These are phyloP conservation scores for Purpureocillium takamizusanense DNA, from an alignment of 2,329 filamentous ascomycete genomes.

Conservation along the genomic window DNA sequence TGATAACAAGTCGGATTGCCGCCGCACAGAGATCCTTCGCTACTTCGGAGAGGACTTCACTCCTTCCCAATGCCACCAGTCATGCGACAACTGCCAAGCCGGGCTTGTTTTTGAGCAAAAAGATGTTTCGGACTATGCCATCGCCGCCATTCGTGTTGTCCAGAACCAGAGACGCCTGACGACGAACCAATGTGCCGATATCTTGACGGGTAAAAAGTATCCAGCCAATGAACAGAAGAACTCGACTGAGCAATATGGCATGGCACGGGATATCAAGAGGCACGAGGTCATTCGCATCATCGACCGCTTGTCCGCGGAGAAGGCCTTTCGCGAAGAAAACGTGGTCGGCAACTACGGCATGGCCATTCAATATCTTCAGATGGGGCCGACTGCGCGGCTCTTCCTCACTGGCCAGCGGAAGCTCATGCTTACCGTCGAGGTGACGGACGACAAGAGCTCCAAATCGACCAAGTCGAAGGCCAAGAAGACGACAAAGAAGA, in stretches of 20 bases:
- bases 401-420: constrained; percentile 36
- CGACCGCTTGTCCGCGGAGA: constrained; percentile 63
- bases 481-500: constrained; percentile 28
- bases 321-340: constrained; percentile 64
- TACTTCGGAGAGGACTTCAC: constrained; percentile 89
- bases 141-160: constrained; percentile 62
- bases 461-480: constrained; percentile 20
- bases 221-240: constrained; percentile 44
- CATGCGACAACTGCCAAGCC: constrained; percentile 85
- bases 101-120: constrained; percentile 59
- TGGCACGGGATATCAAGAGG: constrained; percentile 60
- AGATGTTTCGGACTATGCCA: constrained; percentile 71
- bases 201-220: constrained; percentile 63
- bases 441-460: constrained; percentile 17
- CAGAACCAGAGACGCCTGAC: constrained; percentile 55
- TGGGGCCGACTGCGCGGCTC: constrained; percentile 29
- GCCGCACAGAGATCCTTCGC: constrained; percentile 77
- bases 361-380: constrained; percentile 61
- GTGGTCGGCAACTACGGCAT: constrained; percentile 45
- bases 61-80: constrained; percentile 58
- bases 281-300: constrained; percentile 80
- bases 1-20: constrained; percentile 81
- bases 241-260: constrained; percentile 55
- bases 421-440: constrained; percentile 34
- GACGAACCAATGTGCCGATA: constrained; percentile 71